Percentiles rank a stretch among this genome's conserved stretches.
phyloP scores from a whole-genome alignment of 768 basidiomycete genomes.

The Kwoniella bestiolae region DNA sequence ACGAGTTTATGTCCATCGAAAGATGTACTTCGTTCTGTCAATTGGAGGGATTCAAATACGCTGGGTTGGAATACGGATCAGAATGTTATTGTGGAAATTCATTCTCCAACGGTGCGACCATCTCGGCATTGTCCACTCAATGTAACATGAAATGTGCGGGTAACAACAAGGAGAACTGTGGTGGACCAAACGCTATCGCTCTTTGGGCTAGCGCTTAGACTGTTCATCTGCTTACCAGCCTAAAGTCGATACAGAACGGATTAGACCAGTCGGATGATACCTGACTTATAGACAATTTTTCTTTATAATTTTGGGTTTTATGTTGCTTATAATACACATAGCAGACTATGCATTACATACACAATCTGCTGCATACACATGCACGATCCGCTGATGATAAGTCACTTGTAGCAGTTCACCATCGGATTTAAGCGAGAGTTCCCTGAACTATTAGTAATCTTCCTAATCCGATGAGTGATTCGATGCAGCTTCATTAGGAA shows the following conservation, averaged over 20 bases:
- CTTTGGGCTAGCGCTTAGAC: slow-evolving; percentile 9
- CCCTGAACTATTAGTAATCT: too few relatives aligned
- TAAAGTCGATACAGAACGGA: background rate
- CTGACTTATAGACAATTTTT: background rate
- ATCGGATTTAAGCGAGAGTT: too few relatives aligned
- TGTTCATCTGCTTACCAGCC: background rate
- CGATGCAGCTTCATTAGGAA: too few relatives aligned
- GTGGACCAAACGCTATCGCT: slow-evolving; percentile 33
- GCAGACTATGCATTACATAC: background rate
- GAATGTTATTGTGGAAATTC: slow-evolving; percentile 45
- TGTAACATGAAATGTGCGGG: slow-evolving; percentile 42
- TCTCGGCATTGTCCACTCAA: slow-evolving; percentile 19
- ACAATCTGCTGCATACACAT: background rate
- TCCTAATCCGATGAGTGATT: too few relatives aligned
- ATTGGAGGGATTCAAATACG: slow-evolving; percentile 26
- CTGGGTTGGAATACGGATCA: slow-evolving; percentile 40
- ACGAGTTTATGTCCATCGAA: slow-evolving; percentile 29
- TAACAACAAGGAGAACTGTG: slow-evolving; percentile 23
- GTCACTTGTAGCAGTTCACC: too few relatives aligned
- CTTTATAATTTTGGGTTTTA: background rate
- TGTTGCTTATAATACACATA: background rate
- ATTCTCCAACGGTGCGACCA: slow-evolving; percentile 37
- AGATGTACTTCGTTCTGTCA: slow-evolving; percentile 37
- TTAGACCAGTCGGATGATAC: too few relatives aligned
- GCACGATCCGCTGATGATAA: too few relatives aligned